These are phyloP conservation scores for Amanita inopinata DNA, from an alignment of 768 basidiomycete genomes.

Conservation along the genomic window DNA sequence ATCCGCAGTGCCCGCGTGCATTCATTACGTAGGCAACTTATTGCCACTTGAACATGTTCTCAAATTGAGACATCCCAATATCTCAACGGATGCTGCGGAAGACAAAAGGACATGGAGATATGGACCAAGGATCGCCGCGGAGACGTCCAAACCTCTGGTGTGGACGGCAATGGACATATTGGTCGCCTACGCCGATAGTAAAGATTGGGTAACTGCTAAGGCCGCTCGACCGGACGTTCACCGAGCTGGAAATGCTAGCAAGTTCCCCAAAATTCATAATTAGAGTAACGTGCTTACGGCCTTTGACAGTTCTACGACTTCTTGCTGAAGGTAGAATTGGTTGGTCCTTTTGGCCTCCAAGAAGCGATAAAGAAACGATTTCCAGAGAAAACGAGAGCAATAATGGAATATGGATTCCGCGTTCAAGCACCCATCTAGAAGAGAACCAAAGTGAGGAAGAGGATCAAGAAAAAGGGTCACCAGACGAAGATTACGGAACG, in stretches of 20 bases:
- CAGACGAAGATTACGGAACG: constrained; percentile 12
- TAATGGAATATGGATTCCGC: constrained; percentile 52
- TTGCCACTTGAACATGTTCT: constrained; percentile 74
- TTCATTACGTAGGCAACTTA: constrained; percentile 55
- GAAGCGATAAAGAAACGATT: constrained; percentile 19
- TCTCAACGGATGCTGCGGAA: constrained; percentile 24
- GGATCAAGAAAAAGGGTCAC: constrained; percentile 16
- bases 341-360: constrained; percentile 86
- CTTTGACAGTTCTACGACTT: constrained; percentile 57
- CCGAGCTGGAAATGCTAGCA: constrained; percentile 84
- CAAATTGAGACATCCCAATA: constrained; percentile 43
- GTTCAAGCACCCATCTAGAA: constrained; percentile 20
- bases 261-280: constrained; percentile 22
- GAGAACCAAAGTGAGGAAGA: constrained; percentile 16
- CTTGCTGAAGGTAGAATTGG: constrained; percentile 71
- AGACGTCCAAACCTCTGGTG: constrained; percentile 14
- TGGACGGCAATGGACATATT: constrained; percentile 91
- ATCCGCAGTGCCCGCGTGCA: constrained; percentile 75
- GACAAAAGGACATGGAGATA: constrained; percentile 79
- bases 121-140: constrained; percentile 24
- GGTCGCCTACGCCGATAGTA: constrained; percentile 62
- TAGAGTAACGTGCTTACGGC: background rate
- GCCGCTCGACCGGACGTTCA: constrained; percentile 84
- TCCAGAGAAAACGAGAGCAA: constrained; percentile 20
- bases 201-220: constrained; percentile 86